These are phyloP conservation scores for Alternaria rosae DNA, from an alignment of 2,329 filamentous ascomycete species.

Conservation along the genomic window DNA sequence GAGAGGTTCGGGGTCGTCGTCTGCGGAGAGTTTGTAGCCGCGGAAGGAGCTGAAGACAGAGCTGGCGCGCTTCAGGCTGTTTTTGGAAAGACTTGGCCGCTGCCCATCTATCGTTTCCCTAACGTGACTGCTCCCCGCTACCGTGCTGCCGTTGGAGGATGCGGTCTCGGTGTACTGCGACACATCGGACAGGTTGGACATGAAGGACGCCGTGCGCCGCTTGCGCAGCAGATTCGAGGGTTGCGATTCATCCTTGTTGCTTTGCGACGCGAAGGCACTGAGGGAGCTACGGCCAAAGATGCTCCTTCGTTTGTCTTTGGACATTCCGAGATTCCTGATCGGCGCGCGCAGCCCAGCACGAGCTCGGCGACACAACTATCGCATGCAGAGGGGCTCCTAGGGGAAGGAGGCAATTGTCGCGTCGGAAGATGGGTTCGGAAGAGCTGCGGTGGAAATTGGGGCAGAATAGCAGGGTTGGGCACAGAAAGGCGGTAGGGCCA, in stretches of 20 bases:
- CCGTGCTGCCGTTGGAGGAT: slow-evolving; percentile 19
- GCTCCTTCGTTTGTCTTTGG: slow-evolving; percentile 48
- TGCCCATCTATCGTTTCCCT: slow-evolving; percentile 21
- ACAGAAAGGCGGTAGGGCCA: slow-evolving; percentile 3
- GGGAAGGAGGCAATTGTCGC: slow-evolving; percentile 15
- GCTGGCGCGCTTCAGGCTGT: slow-evolving; percentile 37
- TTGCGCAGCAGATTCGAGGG: slow-evolving; percentile 48
- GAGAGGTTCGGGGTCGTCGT: slow-evolving; percentile 58
- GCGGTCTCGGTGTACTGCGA: slow-evolving; percentile 34
- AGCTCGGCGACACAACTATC: slow-evolving; percentile 34
- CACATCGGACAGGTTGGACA: slow-evolving; percentile 42
- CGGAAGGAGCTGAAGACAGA: slow-evolving; percentile 68
- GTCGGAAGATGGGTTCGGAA: slow-evolving; percentile 1
- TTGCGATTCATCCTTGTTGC: slow-evolving; percentile 44
- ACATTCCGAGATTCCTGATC: slow-evolving; percentile 38
- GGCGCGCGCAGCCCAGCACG: slow-evolving; percentile 39
- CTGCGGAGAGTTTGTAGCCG: slow-evolving; percentile 60
- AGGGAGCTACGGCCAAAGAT: slow-evolving; percentile 48
- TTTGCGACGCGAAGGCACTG: slow-evolving; percentile 39
- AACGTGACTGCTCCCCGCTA: slow-evolving; percentile 8
- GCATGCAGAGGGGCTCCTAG: slow-evolving; percentile 27
- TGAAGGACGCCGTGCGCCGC: slow-evolving; percentile 47
- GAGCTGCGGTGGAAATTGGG: not conserved
- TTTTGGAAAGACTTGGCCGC: slow-evolving; percentile 29
- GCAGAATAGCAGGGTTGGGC: slow-evolving; percentile 4